Conservation (phyloP, 345 rosid species). For the Hevea brasiliensis region DNA sequence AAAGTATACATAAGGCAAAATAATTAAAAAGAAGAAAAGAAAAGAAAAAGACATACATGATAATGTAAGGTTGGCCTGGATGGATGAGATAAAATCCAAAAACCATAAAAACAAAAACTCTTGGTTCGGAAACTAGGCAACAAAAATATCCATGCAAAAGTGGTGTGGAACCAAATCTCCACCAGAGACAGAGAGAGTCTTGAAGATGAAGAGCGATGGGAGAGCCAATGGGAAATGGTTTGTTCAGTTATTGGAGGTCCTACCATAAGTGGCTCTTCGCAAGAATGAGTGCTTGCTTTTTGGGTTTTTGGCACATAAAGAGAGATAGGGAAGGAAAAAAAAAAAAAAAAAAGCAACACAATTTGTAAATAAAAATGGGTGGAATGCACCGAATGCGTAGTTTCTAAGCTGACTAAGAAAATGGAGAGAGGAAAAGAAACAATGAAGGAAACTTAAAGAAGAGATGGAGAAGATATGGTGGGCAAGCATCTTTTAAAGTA, state of each 20-base stretch:
- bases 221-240: conserved; percentile 19
- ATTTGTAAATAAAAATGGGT: conserved; percentile 23
- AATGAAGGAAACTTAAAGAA: conserved; percentile 37
- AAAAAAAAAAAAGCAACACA: neutral
- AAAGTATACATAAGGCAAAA: too few relatives aligned
- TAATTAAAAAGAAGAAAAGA: neutral
- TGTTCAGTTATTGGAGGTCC: conserved; percentile 35
- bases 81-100: too few relatives aligned
- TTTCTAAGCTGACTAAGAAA: conserved; percentile 61
- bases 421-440: conserved; percentile 24
- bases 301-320: conserved; percentile 24
- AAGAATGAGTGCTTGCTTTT: conserved; percentile 49
- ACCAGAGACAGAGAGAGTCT: conserved; percentile 34
- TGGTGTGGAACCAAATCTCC: conserved; percentile 40
- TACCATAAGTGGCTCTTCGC: conserved; percentile 42
- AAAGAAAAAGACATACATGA: too few relatives aligned
- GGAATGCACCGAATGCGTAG: conserved; percentile 71
- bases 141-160: conserved; percentile 25
- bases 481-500: conserved; percentile 38
- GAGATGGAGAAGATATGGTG: conserved; percentile 64
- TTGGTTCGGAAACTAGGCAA: conserved; percentile 16
- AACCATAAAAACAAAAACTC: too few relatives aligned
- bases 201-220: conserved; percentile 30
- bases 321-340: neutral
- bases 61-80: neutral